Conservation (phyloP, 2,329 filamentous ascomycete genomes). For the Curvularia spicifera region DNA sequence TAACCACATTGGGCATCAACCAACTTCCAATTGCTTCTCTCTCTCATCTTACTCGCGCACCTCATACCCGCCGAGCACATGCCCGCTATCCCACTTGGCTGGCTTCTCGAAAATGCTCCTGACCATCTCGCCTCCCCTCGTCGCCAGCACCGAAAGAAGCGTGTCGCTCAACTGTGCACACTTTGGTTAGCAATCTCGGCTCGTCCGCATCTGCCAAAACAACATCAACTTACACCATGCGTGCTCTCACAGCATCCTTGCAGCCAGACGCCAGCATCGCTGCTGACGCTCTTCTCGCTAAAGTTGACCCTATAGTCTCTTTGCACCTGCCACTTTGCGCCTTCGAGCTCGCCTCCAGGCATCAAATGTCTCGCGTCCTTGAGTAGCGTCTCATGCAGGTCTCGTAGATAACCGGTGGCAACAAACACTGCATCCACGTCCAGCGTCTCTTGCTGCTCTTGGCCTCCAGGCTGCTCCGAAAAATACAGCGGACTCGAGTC, state of each 20-base stretch:
- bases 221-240: slow-evolving; percentile 74
- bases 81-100: slow-evolving; percentile 30
- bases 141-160: slow-evolving; percentile 77
- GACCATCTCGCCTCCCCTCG: slow-evolving; percentile 78
- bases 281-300: slow-evolving; percentile 69
- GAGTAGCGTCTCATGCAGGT: slow-evolving; percentile 79
- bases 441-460: slow-evolving; percentile 63
- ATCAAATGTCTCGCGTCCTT: slow-evolving; percentile 68
- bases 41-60: slow-evolving; percentile 17
- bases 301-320: slow-evolving; percentile 83
- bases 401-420: slow-evolving; percentile 84
- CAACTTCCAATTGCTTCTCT: neutral
- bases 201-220: neutral
- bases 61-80: slow-evolving; percentile 34
- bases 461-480: slow-evolving; percentile 46
- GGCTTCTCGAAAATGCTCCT: slow-evolving; percentile 69
- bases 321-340: slow-evolving; percentile 68
- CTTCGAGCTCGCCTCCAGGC: slow-evolving; percentile 56
- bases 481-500: slow-evolving; percentile 52
- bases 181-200: slow-evolving; percentile 15
- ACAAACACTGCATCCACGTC: slow-evolving; percentile 83
- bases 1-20: slow-evolving; percentile 1
- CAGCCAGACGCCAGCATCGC: slow-evolving; percentile 82
- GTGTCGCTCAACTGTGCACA: slow-evolving; percentile 73
- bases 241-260: slow-evolving; percentile 94